phyloP scores from a whole-genome alignment of 1,284 basidiomycete species.

The Ustilago bromivora region DNA sequence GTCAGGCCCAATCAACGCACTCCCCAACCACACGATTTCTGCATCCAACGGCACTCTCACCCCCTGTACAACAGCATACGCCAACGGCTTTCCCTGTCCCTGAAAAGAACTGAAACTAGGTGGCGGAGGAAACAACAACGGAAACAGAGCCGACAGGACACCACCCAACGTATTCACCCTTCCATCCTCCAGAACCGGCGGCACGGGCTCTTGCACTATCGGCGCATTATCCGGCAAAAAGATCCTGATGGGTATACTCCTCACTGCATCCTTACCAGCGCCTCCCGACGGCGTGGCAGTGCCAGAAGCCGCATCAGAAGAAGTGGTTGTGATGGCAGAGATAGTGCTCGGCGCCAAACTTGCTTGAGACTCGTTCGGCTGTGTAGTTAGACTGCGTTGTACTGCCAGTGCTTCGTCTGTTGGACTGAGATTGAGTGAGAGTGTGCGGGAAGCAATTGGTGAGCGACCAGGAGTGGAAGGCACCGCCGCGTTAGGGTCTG shows the following conservation, averaged over 20 bases:
- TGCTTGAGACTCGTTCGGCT: constrained; percentile 42
- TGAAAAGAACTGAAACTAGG: constrained; percentile 53
- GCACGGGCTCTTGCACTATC: constrained; percentile 86
- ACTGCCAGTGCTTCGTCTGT: constrained; percentile 19
- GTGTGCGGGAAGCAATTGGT: constrained; percentile 19
- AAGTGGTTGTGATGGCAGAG: constrained; percentile 39
- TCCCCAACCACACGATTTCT: constrained; percentile 91
- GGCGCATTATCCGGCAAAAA: constrained; percentile 88
- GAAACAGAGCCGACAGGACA: constrained; percentile 70
- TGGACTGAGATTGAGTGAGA: constrained; percentile 30
- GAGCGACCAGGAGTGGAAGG: constrained; percentile 10
- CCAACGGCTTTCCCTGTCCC: constrained; percentile 67
- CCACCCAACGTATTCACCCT: constrained; percentile 71
- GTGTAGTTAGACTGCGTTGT: constrained; percentile 39
- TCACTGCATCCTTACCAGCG: constrained; percentile 21
- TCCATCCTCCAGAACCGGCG: constrained; percentile 73
- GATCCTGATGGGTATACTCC: constrained; percentile 76
- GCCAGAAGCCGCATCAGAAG: constrained; percentile 27
- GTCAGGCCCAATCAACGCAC: constrained; percentile 88
- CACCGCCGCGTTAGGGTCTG: not conserved
- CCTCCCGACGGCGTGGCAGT: constrained; percentile 19
- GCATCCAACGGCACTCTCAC: constrained; percentile 85
- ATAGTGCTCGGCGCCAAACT: constrained; percentile 43
- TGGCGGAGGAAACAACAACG: constrained; percentile 72
- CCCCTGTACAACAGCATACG: constrained; percentile 82